Evolutionary conservation across 1,284 basidiomycete genomes (phyloP), one percentile per base, ranked within the genome.

Genomic region (Termitomyces sp.): DNA sequence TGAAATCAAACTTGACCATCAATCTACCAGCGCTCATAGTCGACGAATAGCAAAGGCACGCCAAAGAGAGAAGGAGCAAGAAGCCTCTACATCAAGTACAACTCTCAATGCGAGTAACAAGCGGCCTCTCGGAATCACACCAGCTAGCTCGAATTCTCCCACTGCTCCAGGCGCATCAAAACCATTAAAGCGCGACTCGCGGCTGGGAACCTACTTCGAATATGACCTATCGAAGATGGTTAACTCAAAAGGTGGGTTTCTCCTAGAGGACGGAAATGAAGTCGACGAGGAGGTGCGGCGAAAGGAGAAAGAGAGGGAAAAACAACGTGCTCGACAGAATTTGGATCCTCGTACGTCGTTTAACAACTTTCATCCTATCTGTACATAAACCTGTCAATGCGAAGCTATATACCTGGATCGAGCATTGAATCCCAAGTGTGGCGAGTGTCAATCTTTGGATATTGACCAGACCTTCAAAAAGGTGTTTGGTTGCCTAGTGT

Each of bases 161-260:
- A 86, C 88, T 6, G 77, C 70, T 1, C 71, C 79, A 2, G 64
- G 62, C 5, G 66, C 67, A 45, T 66, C 71, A 1, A 75, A 78
- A 54, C 83, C 84, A 31, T 72, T 91, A 53, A 81, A 81, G 64
- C 80, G 86, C 13, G 88, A 91, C 62, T 78, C 82, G 8, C 79
- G 88, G 28, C 73, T 92, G 1, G 90, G 90, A 28, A 92, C 86
- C 52, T 96, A 96, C 71, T 93, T 94, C 62, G 94, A 97, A 61
- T 98, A 97, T 82, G 94, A 97, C 69, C 70, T 98, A n/a, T 91
- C 90, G 17, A 98, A 96, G 75, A 92, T 96, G 88, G 87, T 91
- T 62, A 96, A 98, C 67, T 89, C 92, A 3, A 90, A 94, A 68
- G 94, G 94, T 52, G 95, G 94, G 0, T 98, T 97, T 71, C 71